Conservation (phyloP, 805 yeast species). For the Ogataea allantospora region DNA sequence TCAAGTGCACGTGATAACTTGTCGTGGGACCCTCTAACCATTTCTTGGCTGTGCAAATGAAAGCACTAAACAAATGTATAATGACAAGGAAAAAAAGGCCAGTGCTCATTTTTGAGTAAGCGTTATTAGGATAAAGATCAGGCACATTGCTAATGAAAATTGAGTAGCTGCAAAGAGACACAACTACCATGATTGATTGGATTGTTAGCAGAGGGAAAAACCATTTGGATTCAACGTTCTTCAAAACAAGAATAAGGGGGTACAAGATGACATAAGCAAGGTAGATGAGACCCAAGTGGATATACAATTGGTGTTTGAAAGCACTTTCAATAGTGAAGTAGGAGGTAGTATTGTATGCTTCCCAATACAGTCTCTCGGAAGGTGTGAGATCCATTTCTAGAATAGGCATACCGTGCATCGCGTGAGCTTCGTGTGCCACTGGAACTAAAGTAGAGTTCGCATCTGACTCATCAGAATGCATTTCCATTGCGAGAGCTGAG, state of each 20-base stretch:
- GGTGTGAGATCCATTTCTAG: slow-evolving; percentile 64
- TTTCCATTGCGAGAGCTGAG: slow-evolving; percentile 13
- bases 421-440: slow-evolving; percentile 44
- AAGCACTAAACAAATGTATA: slow-evolving; percentile 54
- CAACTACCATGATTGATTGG: slow-evolving; percentile 45
- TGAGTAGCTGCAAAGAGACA: slow-evolving; percentile 54
- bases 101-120: slow-evolving; percentile 64
- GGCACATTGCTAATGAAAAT: slow-evolving; percentile 61
- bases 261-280: slow-evolving; percentile 52
- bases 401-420: slow-evolving; percentile 74
- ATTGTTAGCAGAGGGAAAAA: slow-evolving; percentile 54
- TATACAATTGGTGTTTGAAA: slow-evolving; percentile 48
- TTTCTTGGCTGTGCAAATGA: slow-evolving; percentile 45
- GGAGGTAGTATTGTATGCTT: slow-evolving; percentile 70
- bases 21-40: slow-evolving; percentile 35
- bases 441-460: slow-evolving; percentile 31
- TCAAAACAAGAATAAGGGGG: slow-evolving; percentile 66
- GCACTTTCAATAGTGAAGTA: slow-evolving; percentile 57
- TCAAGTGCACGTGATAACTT: slow-evolving; percentile 12
- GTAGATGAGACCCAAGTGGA: slow-evolving; percentile 50
- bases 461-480: slow-evolving; percentile 2
- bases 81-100: slow-evolving; percentile 53
- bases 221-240: slow-evolving; percentile 57
- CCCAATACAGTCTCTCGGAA: slow-evolving; percentile 77
- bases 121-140: slow-evolving; percentile 71